phyloP scores from a whole-genome alignment of 306 rosid genomes.

The Cicer yamashitae region DNA sequence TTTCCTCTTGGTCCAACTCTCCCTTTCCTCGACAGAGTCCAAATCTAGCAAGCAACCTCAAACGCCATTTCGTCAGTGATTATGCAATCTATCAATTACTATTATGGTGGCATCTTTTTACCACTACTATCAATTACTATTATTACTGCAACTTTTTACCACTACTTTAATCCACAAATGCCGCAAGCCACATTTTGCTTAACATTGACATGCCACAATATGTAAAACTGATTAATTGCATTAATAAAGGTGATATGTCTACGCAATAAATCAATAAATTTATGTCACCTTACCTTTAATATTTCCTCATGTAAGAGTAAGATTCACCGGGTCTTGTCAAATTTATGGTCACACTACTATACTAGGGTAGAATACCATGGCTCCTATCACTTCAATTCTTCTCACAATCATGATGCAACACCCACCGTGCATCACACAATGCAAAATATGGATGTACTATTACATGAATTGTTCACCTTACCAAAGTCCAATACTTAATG shows the following conservation, averaged over 20 bases:
- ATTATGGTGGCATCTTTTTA: not conserved
- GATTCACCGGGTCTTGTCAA: slow-evolving; percentile 50
- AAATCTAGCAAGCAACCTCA: not conserved
- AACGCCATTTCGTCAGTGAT: too few relatives aligned
- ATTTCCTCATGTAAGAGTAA: slow-evolving; percentile 44
- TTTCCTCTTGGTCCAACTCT: not conserved
- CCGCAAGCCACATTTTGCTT: too few relatives aligned
- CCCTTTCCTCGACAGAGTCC: not conserved
- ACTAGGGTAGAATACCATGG: not conserved
- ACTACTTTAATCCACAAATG: too few relatives aligned
- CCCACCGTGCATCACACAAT: too few relatives aligned
- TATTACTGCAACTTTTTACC: too few relatives aligned
- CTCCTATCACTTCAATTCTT: too few relatives aligned
- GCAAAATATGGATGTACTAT: too few relatives aligned
- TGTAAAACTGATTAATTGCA: not conserved
- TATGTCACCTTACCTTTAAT: not conserved
- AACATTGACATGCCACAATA: not conserved
- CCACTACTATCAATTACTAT: not conserved
- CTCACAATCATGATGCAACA: not conserved
- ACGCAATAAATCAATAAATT: too few relatives aligned
- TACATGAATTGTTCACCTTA: too few relatives aligned
- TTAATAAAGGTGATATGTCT: too few relatives aligned
- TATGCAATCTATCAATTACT: too few relatives aligned
- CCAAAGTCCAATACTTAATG: too few relatives aligned
- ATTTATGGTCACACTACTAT: not conserved